Base-by-base conservation (phyloP, 495 filamentous ascomycete species). In the Astrothelium subdiscretum region DNA sequence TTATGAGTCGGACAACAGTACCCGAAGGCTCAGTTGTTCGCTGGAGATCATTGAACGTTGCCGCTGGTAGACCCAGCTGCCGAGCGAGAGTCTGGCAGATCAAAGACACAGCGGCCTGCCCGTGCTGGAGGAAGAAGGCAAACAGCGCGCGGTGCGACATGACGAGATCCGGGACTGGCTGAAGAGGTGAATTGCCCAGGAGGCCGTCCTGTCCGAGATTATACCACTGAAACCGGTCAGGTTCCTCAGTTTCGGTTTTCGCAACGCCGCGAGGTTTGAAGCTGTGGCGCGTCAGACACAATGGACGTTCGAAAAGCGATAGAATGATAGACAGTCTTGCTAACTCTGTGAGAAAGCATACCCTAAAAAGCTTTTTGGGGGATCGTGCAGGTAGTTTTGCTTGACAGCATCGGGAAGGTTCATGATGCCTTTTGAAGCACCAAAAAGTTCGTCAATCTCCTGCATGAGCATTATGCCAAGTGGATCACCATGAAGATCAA, bases 181-280 rank as follows among this genome's bases (percentile, higher is more conserved):
- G 62, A 22, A 59, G 57, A 3, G 32, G 57, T 27, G 57, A 26
- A 22, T 32, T 60, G 10, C 31, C 43, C 8, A 60, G 20, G 10
- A 64, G 57, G 5, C 42, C 57, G 32, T 64, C 62, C 42, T 60
- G 62, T 10, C 62, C 62, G 2, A 64, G 15, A 32, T 60, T 64
- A 48, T 58, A 64, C 62, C 57, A 60, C 29, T 64, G 57, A 26
- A 59, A 64, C 11, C 62, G 62, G 51, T 64, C 62, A 18, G 62
- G 62, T 31, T 64, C 38, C 58, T 61, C 57, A 1, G 63, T 61
- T 40, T 65, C 63, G 4, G 59, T 57, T 61, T 61, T 59, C 18
- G 35, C 52, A 20, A 59, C 1, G 38, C 59, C 63, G 48, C 48
- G 62, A 29, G 57, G 58, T 35, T 64, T 64, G 62, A 60, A 64